Evolutionary conservation across 2,329 filamentous ascomycete species (phyloP).

Genomic region (Magnaporthales sp.): DNA sequence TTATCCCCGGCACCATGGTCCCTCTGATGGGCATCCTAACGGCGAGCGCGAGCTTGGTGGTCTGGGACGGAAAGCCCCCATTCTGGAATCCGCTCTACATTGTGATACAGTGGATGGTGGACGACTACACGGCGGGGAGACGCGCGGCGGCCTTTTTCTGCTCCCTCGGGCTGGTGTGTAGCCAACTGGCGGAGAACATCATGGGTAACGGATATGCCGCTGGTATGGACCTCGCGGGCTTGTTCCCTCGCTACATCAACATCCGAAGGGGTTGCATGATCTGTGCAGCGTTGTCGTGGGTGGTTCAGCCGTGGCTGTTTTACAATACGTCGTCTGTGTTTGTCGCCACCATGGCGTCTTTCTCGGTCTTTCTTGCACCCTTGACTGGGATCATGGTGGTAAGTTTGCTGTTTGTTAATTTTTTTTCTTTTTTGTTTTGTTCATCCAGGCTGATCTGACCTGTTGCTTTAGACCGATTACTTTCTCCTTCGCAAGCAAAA

Average conservation of each 20-base stretch:
- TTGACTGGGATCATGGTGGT: conserved; percentile 28
- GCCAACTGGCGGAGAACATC: conserved; percentile 34
- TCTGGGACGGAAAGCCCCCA: conserved; percentile 14
- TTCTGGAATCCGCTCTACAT: conserved; percentile 34
- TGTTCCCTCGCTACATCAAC: conserved; percentile 44
- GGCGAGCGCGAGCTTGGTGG: conserved; percentile 16
- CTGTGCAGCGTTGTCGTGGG: conserved; percentile 10
- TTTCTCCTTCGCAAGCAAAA: conserved; percentile 22
- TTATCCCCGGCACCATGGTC: conserved; percentile 28
- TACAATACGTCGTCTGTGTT: conserved; percentile 20
- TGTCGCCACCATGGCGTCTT: conserved; percentile 25
- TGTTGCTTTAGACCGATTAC: conserved; percentile 18
- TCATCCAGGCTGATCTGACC: not conserved
- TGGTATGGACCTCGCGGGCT: conserved; percentile 45
- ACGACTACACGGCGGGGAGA: conserved; percentile 19
- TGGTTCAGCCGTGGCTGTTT: conserved; percentile 22
- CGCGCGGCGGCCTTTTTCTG: conserved; percentile 37
- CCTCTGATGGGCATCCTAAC: conserved; percentile 28
- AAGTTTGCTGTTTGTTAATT: not conserved
- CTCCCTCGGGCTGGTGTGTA: conserved; percentile 31
- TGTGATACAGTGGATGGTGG: conserved; percentile 25
- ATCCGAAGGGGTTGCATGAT: conserved; percentile 36
- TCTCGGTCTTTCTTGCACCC: conserved; percentile 29
- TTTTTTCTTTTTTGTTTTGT: not conserved
- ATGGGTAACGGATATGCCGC: conserved; percentile 39